Percentiles rank a stretch among this genome's conserved stretches.
These are phyloP conservation scores for Saccharomyces mikatae DNA, from an alignment of 805 yeast species.

Conservation along the genomic window DNA sequence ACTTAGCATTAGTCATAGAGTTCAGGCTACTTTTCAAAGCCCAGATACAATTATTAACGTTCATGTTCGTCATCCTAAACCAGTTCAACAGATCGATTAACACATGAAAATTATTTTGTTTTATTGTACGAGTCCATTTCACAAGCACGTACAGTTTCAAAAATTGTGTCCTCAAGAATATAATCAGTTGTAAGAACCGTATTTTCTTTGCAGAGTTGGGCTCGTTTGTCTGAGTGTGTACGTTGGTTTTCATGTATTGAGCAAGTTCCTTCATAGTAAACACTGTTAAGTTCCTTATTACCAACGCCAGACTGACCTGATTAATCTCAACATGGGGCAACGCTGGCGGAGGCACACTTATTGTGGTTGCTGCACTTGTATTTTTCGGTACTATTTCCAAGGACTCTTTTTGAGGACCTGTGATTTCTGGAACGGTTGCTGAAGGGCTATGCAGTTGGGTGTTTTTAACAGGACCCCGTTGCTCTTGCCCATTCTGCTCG, in stretches of 20 bases:
- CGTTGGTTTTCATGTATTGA: slow-evolving; percentile 29
- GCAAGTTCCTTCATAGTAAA: slow-evolving; percentile 28
- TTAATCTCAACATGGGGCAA: slow-evolving; percentile 32
- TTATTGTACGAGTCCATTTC: slow-evolving; percentile 70
- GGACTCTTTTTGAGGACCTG: background rate
- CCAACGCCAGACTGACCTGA: slow-evolving; percentile 26
- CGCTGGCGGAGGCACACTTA: slow-evolving; percentile 13
- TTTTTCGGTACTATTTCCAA: background rate
- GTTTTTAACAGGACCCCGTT: background rate
- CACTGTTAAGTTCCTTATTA: slow-evolving; percentile 28
- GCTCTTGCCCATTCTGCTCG: background rate
- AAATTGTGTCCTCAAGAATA: slow-evolving; percentile 72
- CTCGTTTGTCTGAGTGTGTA: slow-evolving; percentile 15
- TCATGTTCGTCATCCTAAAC: slow-evolving; percentile 71
- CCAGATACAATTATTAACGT: slow-evolving; percentile 54
- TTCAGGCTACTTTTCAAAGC: slow-evolving; percentile 53
- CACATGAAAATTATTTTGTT: slow-evolving; percentile 58
- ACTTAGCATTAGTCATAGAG: slow-evolving; percentile 75
- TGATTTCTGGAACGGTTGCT: background rate
- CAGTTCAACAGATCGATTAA: slow-evolving; percentile 83
- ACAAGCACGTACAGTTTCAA: slow-evolving; percentile 75
- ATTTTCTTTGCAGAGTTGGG: slow-evolving; percentile 48
- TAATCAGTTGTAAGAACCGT: slow-evolving; percentile 57
- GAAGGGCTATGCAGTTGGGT: slow-evolving; percentile 3
- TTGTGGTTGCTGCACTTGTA: background rate